Base-by-base conservation (phyloP, 192 early-diverging fungal species). In the Podila epicladia region DNA sequence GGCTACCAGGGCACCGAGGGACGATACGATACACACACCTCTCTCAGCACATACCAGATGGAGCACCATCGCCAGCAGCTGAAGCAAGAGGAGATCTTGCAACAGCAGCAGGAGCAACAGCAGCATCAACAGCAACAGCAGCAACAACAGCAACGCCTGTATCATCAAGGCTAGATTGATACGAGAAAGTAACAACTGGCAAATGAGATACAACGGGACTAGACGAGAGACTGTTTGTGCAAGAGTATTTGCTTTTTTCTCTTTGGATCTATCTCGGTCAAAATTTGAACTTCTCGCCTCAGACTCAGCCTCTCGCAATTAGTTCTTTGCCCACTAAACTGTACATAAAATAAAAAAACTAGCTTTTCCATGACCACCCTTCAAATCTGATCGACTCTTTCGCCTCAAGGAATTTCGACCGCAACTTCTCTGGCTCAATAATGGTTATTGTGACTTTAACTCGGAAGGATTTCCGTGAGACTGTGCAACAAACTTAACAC, bases 11-110 rank as follows among this genome's bases (percentile, higher is more conserved):
- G 45, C 26, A 48, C 31, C 3, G 29, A 59, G n/a, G 41, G 12
- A 20, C 51, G 63, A 5, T 66, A 63, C 12, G 65, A 60, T 26
- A 67, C 48, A 15, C 37, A 62, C 68, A 26, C 28, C 58, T 65
- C 9, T 64, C 50, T 28, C 62, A 66, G 53, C 0, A 29, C 71
- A 13, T 72, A 79, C 32, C 69, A 79, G 49, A 65, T 72, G 9
- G 64, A 79, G 41, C 76, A 79, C 32, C 70, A 72, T 29, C 58
- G 76, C 22, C 76, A 79, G 55, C 70, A 80, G 41, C 26, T 80
- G 29, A 73, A 73, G 33, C 71, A 80, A n/a, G 77, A 80, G 32
- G 77, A 80, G 28, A 13, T 73, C 5, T 38, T 59, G 6, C 67
- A 70, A 35, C 68, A 70, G 32, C 64, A 73, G 3, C 72, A 66